A percentile compares a stretch with the other conserved stretches of the same genome.
Conservation (phyloP, 768 basidiomycete species). For the Mycena metata region DNA sequence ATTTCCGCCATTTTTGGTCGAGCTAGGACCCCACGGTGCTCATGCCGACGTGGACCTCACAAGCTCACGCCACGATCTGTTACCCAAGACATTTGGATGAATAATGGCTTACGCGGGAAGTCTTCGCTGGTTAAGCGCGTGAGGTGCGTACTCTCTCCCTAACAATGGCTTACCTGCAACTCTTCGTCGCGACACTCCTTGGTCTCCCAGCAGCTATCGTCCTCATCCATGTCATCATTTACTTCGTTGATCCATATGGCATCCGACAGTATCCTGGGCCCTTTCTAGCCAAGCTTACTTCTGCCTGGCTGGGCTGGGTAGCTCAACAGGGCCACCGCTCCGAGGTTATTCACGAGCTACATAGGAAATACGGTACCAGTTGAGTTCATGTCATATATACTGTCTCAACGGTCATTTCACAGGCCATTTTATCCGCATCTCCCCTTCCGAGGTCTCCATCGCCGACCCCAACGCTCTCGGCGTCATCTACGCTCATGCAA, state of each 20-base stretch:
- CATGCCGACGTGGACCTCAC: conserved; percentile 8
- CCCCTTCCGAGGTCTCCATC: conserved; percentile 82
- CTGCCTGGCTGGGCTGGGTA: conserved; percentile 79
- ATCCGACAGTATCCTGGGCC: conserved; percentile 77
- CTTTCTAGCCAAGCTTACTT: conserved; percentile 74
- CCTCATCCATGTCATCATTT: conserved; percentile 59
- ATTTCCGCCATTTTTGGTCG: conserved; percentile 15
- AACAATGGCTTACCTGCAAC: conserved; percentile 20
- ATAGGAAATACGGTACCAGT: conserved; percentile 75
- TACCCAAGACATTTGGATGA: conserved; percentile 9
- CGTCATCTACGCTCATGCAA: conserved; percentile 84
- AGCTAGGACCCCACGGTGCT: conserved; percentile 6
- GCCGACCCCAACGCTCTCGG: conserved; percentile 84
- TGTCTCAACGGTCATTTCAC: conserved; percentile 12
- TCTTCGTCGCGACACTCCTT: conserved; percentile 10
- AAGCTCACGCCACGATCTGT: conserved; percentile 18
- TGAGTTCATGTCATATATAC: conserved; percentile 17
- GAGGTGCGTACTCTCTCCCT: conserved; percentile 6
- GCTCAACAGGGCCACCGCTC: conserved; percentile 78
- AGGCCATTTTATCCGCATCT: conserved; percentile 78
- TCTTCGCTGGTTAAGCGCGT: conserved; percentile 10
- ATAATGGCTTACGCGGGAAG: conserved; percentile 4
- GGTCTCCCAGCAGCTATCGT: conserved; percentile 45
- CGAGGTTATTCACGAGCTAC: conserved; percentile 77
- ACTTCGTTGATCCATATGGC: conserved; percentile 68